Evolutionary conservation across 2,329 filamentous ascomycete species (phyloP).

Genomic region (Coniochaeta pulveracea): DNA sequence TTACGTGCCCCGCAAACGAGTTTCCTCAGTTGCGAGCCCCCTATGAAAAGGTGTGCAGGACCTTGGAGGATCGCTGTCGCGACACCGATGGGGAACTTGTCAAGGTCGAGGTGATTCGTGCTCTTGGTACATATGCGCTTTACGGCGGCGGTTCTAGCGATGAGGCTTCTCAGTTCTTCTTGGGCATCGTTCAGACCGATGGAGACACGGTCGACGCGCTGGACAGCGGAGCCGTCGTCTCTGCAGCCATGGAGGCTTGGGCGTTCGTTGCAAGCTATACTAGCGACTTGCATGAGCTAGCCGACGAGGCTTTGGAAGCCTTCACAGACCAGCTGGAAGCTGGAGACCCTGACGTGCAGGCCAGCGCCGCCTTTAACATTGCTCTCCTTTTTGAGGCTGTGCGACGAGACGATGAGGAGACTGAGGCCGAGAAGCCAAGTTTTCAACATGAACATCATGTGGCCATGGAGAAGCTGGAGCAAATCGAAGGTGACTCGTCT

Average conservation of each 20-base stretch:
- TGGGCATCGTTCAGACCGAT: constrained; percentile 72
- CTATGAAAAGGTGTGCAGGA: constrained; percentile 43
- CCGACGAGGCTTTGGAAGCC: constrained; percentile 62
- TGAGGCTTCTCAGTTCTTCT: constrained; percentile 62
- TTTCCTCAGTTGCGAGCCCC: too few relatives aligned
- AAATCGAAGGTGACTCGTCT: constrained; percentile 32
- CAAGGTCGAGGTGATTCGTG: constrained; percentile 63
- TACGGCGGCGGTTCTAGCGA: constrained; percentile 63
- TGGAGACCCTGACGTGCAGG: constrained; percentile 59
- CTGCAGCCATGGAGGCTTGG: constrained; percentile 68
- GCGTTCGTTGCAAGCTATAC: constrained; percentile 68
- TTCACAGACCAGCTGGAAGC: constrained; percentile 82
- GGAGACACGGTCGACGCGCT: constrained; percentile 60
- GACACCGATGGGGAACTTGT: constrained; percentile 53
- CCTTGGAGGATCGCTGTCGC: constrained; percentile 51
- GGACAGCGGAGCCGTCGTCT: constrained; percentile 60
- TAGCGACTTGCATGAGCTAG: constrained; percentile 61
- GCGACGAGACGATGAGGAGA: constrained; percentile 35
- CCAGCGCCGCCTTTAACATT: constrained; percentile 69
- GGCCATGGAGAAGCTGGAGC: constrained; percentile 33
- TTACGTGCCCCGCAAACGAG: constrained; percentile 53
- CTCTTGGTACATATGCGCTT: constrained; percentile 59
- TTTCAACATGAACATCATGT: constrained; percentile 38
- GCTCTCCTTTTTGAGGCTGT: constrained; percentile 71
- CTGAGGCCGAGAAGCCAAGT: constrained; percentile 34